These are phyloP conservation scores for Crithidia expoeki DNA, from an alignment of 208 protist genomes.

Conservation along the genomic window DNA sequence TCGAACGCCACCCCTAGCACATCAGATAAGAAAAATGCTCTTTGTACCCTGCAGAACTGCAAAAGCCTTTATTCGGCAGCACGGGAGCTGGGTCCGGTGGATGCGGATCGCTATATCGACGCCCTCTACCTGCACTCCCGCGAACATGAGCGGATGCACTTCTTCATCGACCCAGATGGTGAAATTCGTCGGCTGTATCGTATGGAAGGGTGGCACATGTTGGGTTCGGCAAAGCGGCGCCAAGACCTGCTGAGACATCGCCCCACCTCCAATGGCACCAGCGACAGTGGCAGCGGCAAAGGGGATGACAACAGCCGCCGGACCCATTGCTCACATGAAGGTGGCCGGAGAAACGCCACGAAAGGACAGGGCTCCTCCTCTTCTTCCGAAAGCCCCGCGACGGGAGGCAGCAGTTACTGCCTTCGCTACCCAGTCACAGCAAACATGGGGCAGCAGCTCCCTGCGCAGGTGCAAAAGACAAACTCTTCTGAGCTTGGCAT, in stretches of 20 bases:
- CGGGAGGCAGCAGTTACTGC: not conserved
- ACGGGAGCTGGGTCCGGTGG: slow-evolving; percentile 18
- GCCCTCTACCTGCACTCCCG: slow-evolving; percentile 29
- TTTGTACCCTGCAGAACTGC: not conserved
- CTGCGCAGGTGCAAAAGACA: too few relatives aligned
- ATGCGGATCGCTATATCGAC: slow-evolving; percentile 25
- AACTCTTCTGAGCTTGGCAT: not conserved
- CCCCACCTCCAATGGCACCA: not conserved
- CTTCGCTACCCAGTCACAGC: not conserved
- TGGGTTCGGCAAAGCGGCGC: slow-evolving; percentile 2
- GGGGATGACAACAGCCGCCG: too few relatives aligned
- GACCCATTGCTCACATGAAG: not conserved
- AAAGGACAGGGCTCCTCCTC: not conserved
- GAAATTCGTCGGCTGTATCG: slow-evolving; percentile 39
- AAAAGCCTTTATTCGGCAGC: slow-evolving; percentile 1
- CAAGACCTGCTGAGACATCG: not conserved
- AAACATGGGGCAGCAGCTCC: not conserved
- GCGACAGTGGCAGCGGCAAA: not conserved
- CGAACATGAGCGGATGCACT: slow-evolving; percentile 22
- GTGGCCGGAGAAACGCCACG: not conserved
- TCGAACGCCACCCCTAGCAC: not conserved
- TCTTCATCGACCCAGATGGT: slow-evolving; percentile 37
- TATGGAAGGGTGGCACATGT: slow-evolving; percentile 33
- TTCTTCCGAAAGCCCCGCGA: not conserved
- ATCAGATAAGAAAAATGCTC: not conserved